These are phyloP conservation scores for Syzygium aqueum DNA, from an alignment of 345 rosid species.

Conservation along the genomic window DNA sequence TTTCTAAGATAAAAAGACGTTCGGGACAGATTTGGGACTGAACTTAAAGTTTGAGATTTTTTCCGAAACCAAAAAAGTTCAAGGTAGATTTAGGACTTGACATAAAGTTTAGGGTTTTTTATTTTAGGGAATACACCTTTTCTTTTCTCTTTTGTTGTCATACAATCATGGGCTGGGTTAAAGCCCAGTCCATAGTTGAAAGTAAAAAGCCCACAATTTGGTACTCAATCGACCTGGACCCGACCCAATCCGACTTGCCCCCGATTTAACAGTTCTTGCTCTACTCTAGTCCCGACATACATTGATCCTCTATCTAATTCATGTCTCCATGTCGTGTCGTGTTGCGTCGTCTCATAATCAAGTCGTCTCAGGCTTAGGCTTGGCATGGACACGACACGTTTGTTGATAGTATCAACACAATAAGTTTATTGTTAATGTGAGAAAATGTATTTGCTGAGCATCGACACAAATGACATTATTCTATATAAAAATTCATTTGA, in stretches of 20 bases:
- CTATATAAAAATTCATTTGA: neutral
- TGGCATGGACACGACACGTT: rapidly evolving
- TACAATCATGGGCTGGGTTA: neutral
- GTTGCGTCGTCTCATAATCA: neutral
- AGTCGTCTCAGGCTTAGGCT: neutral
- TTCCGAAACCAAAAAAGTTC: no score
- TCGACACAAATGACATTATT: neutral
- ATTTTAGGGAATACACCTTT: neutral
- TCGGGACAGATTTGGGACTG: no score
- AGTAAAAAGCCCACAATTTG: rapidly evolving
- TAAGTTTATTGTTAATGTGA: neutral
- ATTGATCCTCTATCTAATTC: neutral
- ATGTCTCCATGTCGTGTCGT: neutral
- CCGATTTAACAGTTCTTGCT: neutral
- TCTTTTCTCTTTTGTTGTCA: neutral
- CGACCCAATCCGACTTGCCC: neutral
- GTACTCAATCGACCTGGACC: neutral
- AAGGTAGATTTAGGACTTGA: no score
- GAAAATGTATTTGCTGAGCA: neutral
- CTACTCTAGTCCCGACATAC: neutral
- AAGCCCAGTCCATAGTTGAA: neutral
- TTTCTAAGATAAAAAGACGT: no score
- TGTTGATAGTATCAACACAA: neutral
- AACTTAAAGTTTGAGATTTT: no score
- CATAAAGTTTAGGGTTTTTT: no score